A percentile compares a stretch with the other conserved stretches of the same genome.
Conservation (phyloP, 371 early-diverging fungal species). For the Actinomucor elegans region DNA sequence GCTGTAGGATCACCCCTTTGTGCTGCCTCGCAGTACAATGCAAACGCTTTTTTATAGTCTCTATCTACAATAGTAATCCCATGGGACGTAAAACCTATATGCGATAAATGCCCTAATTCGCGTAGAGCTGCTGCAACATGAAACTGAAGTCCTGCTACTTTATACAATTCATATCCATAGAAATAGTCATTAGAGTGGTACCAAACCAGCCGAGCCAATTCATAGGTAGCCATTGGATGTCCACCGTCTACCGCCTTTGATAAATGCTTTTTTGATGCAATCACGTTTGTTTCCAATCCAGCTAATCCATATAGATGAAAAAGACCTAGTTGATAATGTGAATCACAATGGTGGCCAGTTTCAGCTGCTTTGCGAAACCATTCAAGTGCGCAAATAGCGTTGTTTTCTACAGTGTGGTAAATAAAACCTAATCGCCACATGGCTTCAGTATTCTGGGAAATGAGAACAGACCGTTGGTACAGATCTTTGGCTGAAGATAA, state of each 20-base stretch:
- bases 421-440: slow-evolving; percentile 28
- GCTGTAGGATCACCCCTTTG: slow-evolving; percentile 18
- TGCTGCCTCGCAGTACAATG: slow-evolving; percentile 25
- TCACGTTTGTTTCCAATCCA: slow-evolving; percentile 22
- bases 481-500: slow-evolving; percentile 3
- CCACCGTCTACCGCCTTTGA: slow-evolving; percentile 30
- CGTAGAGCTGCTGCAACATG: slow-evolving; percentile 18
- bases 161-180: slow-evolving; percentile 16
- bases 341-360: slow-evolving; percentile 20
- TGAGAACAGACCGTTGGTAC: slow-evolving; percentile 8
- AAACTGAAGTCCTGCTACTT: slow-evolving; percentile 9
- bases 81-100: slow-evolving; percentile 12
- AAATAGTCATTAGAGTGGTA: slow-evolving; percentile 12
- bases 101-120: slow-evolving; percentile 21
- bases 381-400: slow-evolving; percentile 19
- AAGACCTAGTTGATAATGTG: slow-evolving; percentile 36
- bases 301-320: slow-evolving; percentile 30
- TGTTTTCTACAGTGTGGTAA: slow-evolving; percentile 13
- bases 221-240: slow-evolving; percentile 29
- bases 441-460: slow-evolving; percentile 17
- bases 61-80: slow-evolving; percentile 11
- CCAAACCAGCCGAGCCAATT: slow-evolving; percentile 32
- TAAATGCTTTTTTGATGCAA: slow-evolving; percentile 31
- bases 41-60: slow-evolving; percentile 21
- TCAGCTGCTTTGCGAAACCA: slow-evolving; percentile 38